phyloP scores from a whole-genome alignment of 140 eudicot species.

The Flaveria floridana region DNA sequence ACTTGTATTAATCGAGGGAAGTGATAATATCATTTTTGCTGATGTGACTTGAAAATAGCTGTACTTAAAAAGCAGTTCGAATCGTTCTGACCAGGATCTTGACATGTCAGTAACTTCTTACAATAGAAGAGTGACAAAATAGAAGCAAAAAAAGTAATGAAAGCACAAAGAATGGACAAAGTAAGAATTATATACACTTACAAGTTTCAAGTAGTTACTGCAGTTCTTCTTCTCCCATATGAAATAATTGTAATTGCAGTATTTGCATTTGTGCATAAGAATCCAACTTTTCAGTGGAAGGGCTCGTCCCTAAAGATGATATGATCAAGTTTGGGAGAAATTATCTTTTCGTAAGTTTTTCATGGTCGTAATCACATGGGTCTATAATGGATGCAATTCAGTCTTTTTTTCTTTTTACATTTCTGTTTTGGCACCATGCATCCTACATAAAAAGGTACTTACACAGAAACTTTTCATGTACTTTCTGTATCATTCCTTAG shows the following conservation, averaged over 20 bases:
- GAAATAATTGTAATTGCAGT: not conserved
- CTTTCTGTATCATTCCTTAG: not conserved
- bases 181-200: slow-evolving; percentile 7
- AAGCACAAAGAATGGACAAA: not conserved
- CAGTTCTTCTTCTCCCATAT: not conserved
- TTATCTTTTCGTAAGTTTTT: not conserved
- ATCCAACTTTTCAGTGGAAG: not conserved
- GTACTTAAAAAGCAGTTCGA: not conserved
- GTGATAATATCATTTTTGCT: not conserved
- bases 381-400: not conserved
- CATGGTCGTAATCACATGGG: not conserved
- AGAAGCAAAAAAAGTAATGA: not conserved
- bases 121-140: not conserved
- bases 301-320: not conserved
- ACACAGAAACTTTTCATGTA: not conserved
- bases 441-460: not conserved
- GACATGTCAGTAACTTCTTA: slow-evolving; percentile 2
- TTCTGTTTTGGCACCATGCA: slow-evolving; percentile 13
- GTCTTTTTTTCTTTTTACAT: not conserved
- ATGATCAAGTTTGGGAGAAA: not conserved
- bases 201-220: not conserved
- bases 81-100: not conserved
- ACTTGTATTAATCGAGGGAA: not conserved
- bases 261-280: not conserved
- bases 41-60: not conserved